Evolutionary conservation across 139 green algal genomes (phyloP), one percentile per base, ranked within the genome.

Genomic region (Micractinium sp.): DNA sequence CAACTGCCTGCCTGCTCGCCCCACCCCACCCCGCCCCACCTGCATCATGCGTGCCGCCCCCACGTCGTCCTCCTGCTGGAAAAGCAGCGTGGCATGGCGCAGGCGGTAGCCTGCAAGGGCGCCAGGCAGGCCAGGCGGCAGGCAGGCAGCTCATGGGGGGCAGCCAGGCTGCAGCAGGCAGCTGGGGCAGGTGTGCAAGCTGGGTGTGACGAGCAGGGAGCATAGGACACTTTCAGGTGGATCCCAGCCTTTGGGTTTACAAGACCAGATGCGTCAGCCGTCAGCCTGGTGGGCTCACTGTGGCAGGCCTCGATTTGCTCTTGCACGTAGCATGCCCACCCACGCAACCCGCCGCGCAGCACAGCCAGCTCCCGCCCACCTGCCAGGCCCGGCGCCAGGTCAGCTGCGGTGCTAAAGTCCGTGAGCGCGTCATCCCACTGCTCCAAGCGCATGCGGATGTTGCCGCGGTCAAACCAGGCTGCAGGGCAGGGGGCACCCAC

Each of bases 371-470:
- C n/a, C 38, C 33, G 25, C 61, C 31, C 67, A 80, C 83, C 83
- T 69, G 60, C 69, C 69, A 92, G 66, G 36, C 90, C 90, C 2
- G 90, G 86, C 63, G 90, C 90, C 82, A 92, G 81, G 77, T 92
- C 87, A 0, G 90, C 90, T 5, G 90, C 90, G 3, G 82, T 89
- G 31, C 31, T 22, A 15, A 87, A 89, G 67, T 83, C 76, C 19
- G 63, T 74, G 2, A 89, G 56, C 0, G 90, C 90, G 38, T n/a
- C 86, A 33, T 29, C 39, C 35, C 83, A 92, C 27, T 81, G 36
- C 36, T 71, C 82, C 25, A 92, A 41, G 23, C 87, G 80, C 90
- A 92, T 89, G 77, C 85, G n/a, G 27, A 92, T 74, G 79, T 91
- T 87, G 61, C 87, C 87, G 2, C 85, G 80, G 56, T 92, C 78